Percentiles rank a stretch among this genome's conserved stretches.
These are phyloP conservation scores for Macrophomina pseudophaseolina DNA, from an alignment of 2,329 filamentous ascomycete genomes.

Conservation along the genomic window DNA sequence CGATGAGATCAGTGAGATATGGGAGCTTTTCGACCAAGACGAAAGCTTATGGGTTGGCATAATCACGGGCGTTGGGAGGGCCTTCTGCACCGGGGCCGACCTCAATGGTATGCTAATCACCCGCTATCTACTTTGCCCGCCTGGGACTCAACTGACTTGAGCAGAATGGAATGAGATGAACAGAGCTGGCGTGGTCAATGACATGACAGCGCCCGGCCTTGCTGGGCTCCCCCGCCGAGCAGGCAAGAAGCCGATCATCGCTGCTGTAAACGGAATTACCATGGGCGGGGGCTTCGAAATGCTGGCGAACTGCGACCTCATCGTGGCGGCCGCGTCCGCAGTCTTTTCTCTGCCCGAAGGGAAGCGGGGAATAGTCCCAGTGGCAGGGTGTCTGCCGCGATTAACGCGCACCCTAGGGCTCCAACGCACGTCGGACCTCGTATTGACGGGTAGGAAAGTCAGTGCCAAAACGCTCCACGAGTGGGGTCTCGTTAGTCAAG, in stretches of 20 bases:
- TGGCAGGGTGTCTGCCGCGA: constrained; percentile 53
- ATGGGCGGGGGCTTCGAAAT: constrained; percentile 59
- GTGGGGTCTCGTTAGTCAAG: constrained; percentile 28
- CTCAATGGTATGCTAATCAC: constrained; percentile 52
- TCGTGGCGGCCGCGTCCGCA: constrained; percentile 52
- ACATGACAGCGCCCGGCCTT: constrained; percentile 48
- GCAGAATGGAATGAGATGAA: constrained; percentile 37
- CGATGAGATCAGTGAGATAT: constrained; percentile 50
- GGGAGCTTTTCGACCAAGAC: constrained; percentile 54
- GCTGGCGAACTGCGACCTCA: constrained; percentile 54
- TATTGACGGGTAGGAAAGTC: constrained; percentile 47
- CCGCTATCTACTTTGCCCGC: too few relatives aligned
- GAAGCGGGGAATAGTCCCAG: constrained; percentile 53
- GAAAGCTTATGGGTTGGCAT: constrained; percentile 44
- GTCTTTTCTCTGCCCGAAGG: constrained; percentile 55
- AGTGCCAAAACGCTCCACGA: constrained; percentile 35
- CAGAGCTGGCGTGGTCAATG: constrained; percentile 32
- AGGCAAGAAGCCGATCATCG: constrained; percentile 61
- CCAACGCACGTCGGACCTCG: constrained; percentile 50
- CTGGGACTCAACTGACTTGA: background rate
- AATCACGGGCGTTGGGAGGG: constrained; percentile 51
- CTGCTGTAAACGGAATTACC: constrained; percentile 57
- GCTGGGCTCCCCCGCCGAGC: constrained; percentile 56
- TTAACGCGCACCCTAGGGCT: constrained; percentile 48
- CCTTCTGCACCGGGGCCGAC: constrained; percentile 58